Percentiles rank a stretch among this genome's conserved stretches.
Conservation (phyloP, 768 basidiomycete species). For the Astraeus odoratus region DNA sequence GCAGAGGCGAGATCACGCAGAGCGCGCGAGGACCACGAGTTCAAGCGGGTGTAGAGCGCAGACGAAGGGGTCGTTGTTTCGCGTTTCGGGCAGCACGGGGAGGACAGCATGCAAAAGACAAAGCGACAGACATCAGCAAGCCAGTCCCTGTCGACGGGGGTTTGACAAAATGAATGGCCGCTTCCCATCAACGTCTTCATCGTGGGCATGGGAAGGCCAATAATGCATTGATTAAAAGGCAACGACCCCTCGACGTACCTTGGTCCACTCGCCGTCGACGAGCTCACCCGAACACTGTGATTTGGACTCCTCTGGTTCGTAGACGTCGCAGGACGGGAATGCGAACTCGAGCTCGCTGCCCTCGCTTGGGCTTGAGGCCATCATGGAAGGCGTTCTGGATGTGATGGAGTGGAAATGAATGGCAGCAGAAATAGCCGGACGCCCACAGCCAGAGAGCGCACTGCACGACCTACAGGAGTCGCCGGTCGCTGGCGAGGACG, state of each 20-base stretch:
- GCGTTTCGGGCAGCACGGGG: not conserved
- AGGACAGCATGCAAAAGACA: constrained; percentile 1
- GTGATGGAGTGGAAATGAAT: not conserved
- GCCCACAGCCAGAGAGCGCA: not conserved
- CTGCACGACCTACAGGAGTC: too few relatives aligned
- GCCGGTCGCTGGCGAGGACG: too few relatives aligned
- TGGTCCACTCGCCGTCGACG: constrained; percentile 17
- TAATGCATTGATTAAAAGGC: not conserved
- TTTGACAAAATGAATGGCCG: not conserved
- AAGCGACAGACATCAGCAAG: not conserved
- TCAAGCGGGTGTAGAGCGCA: too few relatives aligned
- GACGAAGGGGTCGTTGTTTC: not conserved
- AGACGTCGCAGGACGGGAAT: not conserved
- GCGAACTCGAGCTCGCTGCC: constrained; percentile 5
- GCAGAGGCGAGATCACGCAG: constrained; percentile 1
- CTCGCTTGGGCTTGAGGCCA: constrained; percentile 3
- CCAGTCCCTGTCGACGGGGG: not conserved
- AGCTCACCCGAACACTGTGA: constrained; percentile 2
- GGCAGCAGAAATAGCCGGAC: not conserved
- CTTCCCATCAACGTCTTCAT: constrained; percentile 3
- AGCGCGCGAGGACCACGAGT: not conserved
- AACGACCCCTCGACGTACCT: constrained; percentile 13
- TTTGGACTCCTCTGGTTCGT: not conserved
- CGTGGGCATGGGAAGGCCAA: constrained; percentile 7
- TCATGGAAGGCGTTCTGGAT: not conserved